Evolutionary conservation across 2,329 filamentous ascomycete species (phyloP), one percentile per base, ranked within the genome.

Genomic region (Myriosclerotinia scirpicola): DNA sequence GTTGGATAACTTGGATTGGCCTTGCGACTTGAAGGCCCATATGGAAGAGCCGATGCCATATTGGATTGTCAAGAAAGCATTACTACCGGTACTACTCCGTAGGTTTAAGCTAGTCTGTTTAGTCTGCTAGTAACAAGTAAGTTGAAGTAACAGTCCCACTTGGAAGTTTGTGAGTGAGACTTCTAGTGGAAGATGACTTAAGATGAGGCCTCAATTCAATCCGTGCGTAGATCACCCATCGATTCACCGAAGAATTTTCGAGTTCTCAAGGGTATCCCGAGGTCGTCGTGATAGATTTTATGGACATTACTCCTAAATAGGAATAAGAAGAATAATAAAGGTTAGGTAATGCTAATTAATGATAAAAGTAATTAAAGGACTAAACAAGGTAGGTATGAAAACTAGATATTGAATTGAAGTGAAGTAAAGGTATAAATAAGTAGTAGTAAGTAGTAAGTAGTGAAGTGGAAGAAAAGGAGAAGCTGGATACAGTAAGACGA

Each of bases 41-140:
- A 67, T 42, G 70, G 65, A 65, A 70, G 42, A 46, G 64, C 63
- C 44, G 69, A 69, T 40, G 70, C 67, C 70, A 71, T 71, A 30
- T 26, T 64, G 34, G 64, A 50, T 54, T 42, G 34, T 52, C 44
- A 68, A 64, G 64, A 54, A 58, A 63, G 36, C 58, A 65, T 64
- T 64, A 65, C 54, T 34, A 34, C 6, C 5, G 4, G 30, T n/a
- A n/a, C n/a, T n/a, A n/a, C n/a, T n/a, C n/a, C n/a, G n/a, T 65
- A 63, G 62, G 66, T 68, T 61, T 42, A 64, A 55, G 53, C 65
- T 65, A 65, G 63, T 60, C 30, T 34, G 6, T 34, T 34, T 34
- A 34, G 30, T 34, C 30, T 34, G 30, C 30, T 34, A 34, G 26
- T 26, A 26, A 26, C 26, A 26, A 26, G 26, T n/a, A n/a, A 60